These are phyloP conservation scores for Arabidopsis thaliana DNA, from an alignment of 345 rosid genomes.

Conservation along the genomic window DNA sequence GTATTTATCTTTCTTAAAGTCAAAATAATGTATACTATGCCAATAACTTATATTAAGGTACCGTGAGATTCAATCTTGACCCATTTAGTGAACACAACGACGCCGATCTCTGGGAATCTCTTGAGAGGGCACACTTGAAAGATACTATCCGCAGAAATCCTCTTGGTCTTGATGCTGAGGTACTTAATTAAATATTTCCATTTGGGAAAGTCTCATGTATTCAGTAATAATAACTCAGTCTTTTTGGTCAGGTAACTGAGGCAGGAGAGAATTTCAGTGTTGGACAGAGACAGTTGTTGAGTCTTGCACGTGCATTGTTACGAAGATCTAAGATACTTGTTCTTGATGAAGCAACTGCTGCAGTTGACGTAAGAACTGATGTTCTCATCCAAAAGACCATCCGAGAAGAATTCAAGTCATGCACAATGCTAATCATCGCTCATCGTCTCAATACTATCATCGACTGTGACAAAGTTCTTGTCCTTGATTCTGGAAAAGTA, in stretches of 20 bases:
- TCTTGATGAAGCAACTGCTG: slow-evolving; percentile 99
- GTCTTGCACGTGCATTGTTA: slow-evolving; percentile 96
- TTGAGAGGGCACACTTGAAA: slow-evolving; percentile 96
- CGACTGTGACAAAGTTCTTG: slow-evolving; percentile 87
- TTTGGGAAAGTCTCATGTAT: neutral
- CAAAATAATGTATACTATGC: slow-evolving; percentile 4
- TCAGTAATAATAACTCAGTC: slow-evolving; percentile 23
- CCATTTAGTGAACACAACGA: slow-evolving; percentile 97
- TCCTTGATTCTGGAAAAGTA: slow-evolving; percentile 96
- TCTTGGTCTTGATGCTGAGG: slow-evolving; percentile 92
- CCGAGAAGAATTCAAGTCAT: slow-evolving; percentile 92
- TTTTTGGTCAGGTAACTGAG: slow-evolving; percentile 72
- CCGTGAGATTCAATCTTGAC: slow-evolving; percentile 96
- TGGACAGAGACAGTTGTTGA: slow-evolving; percentile 93
- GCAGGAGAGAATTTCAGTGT: slow-evolving; percentile 98
- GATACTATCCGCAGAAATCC: slow-evolving; percentile 86
- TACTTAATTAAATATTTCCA: slow-evolving; percentile 39
- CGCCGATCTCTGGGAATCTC: slow-evolving; percentile 97
- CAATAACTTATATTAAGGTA: slow-evolving; percentile 53
- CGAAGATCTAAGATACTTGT: slow-evolving; percentile 97
- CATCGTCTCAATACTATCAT: slow-evolving; percentile 97
- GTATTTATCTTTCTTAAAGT: slow-evolving; percentile 2
- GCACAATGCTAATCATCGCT: slow-evolving; percentile 97
- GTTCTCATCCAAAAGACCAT: slow-evolving; percentile 98
- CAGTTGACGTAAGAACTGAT: slow-evolving; percentile 98